Conservation (phyloP, 164 flowering plant genomes). For the Vitis labrusca region DNA sequence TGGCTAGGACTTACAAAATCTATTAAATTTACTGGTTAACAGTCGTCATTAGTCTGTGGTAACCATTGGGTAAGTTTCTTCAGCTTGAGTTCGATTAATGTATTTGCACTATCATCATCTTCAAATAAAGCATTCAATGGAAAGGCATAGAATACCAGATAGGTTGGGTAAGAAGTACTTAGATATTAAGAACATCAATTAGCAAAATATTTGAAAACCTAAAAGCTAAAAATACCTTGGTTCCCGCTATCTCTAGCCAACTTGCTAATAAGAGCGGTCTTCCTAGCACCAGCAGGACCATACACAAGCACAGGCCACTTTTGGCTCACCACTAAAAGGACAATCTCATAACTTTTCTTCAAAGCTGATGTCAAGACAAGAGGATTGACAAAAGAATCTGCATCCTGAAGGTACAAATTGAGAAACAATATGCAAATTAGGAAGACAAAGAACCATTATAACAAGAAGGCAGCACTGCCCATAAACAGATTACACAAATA, state of each 20-base stretch:
- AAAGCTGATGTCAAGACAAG: conserved; percentile 64
- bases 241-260: conserved; percentile 61
- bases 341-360: conserved; percentile 77
- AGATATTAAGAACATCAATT: too few relatives aligned
- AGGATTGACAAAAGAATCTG: conserved; percentile 20
- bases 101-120: too few relatives aligned
- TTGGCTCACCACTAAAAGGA: conserved; percentile 66
- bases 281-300: conserved; percentile 90
- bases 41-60: too few relatives aligned
- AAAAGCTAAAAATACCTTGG: conserved; percentile 41
- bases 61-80: too few relatives aligned
- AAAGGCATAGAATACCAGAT: too few relatives aligned
- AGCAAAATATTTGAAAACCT: neutral
- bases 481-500: neutral
- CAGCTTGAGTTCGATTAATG: too few relatives aligned
- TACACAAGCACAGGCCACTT: conserved; percentile 92
- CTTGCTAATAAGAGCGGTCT: conserved; percentile 70
- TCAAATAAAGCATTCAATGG: too few relatives aligned
- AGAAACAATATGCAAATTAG: neutral
- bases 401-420: conserved; percentile 26
- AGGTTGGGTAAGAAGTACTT: too few relatives aligned
- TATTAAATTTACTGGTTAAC: too few relatives aligned
- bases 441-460: neutral
- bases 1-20: too few relatives aligned
- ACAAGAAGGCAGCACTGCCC: neutral